A percentile compares a stretch with the other conserved stretches of the same genome.
Conservation (phyloP, 352 stramenopile species). For the Globisporangium camurandrum region DNA sequence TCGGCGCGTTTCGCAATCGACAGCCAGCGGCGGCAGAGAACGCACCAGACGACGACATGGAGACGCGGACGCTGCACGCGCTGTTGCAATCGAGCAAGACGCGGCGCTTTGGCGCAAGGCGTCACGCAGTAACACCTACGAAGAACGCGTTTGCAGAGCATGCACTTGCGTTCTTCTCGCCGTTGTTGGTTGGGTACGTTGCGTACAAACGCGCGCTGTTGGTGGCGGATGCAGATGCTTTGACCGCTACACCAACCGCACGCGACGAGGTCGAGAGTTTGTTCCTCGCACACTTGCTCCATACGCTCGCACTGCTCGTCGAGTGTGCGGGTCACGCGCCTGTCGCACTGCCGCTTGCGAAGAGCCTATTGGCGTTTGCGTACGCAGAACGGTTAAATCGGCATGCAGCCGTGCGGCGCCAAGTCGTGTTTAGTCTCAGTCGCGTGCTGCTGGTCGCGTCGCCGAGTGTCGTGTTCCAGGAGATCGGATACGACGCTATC, state of each 20-base stretch:
- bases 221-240: not conserved
- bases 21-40: slow-evolving; percentile 18
- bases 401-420: slow-evolving; percentile 49
- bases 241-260: not conserved
- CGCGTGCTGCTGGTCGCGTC: slow-evolving; percentile 59
- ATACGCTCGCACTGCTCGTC: slow-evolving; percentile 58
- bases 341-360: slow-evolving; percentile 56
- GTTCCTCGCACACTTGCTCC: slow-evolving; percentile 63
- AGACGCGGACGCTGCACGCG: slow-evolving; percentile 32
- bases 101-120: slow-evolving; percentile 58
- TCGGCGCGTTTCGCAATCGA: slow-evolving; percentile 31
- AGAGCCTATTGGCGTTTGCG: slow-evolving; percentile 60
- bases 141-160: slow-evolving; percentile 60
- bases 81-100: too few species aligned
- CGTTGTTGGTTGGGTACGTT: slow-evolving; percentile 63
- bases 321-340: slow-evolving; percentile 57
- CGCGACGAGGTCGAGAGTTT: slow-evolving; percentile 54
- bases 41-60: slow-evolving; percentile 23
- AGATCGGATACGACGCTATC: slow-evolving; percentile 39
- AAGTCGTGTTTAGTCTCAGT: slow-evolving; percentile 69
- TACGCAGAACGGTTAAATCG: slow-evolving; percentile 41
- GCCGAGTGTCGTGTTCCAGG: slow-evolving; percentile 42
- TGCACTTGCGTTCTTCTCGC: slow-evolving; percentile 65
- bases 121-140: slow-evolving; percentile 31
- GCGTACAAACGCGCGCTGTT: slow-evolving; percentile 37